Evolutionary conservation across 257 asterid species (phyloP).

Genomic region (Fraxinus pennsylvanica): DNA sequence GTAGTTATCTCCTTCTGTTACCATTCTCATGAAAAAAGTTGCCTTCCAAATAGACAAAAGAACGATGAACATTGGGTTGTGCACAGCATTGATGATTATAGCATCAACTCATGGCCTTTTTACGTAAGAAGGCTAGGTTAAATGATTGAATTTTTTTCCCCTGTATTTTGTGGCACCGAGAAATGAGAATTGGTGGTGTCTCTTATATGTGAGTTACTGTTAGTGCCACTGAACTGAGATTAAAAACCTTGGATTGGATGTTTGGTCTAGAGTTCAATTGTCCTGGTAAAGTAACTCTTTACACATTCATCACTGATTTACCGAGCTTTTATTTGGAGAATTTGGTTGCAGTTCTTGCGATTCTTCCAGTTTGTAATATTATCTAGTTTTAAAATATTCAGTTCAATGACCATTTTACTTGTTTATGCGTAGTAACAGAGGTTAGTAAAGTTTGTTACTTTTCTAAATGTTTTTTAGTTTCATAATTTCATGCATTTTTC

Average conservation of each 20-base stretch:
- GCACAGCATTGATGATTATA: neutral
- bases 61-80: neutral
- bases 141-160: no score
- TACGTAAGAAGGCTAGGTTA: neutral
- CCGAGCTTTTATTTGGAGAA: neutral
- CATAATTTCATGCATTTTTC: constrained; percentile 2
- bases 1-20: neutral
- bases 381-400: neutral
- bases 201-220: neutral
- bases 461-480: neutral
- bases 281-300: neutral
- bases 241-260: neutral
- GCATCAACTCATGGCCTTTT: neutral
- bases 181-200: neutral
- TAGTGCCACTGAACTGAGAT: neutral
- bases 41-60: neutral
- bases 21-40: neutral
- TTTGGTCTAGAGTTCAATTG: neutral
- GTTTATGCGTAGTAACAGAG: neutral
- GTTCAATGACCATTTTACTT: neutral
- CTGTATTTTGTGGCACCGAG: neutral
- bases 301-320: neutral
- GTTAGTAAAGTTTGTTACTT: neutral
- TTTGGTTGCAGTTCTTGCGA: neutral
- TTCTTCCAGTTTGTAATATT: neutral